A percentile compares a stretch with the other conserved stretches of the same genome.
These are phyloP conservation scores for Phytophthora capsici DNA, from an alignment of 352 stramenopile species.

Conservation along the genomic window DNA sequence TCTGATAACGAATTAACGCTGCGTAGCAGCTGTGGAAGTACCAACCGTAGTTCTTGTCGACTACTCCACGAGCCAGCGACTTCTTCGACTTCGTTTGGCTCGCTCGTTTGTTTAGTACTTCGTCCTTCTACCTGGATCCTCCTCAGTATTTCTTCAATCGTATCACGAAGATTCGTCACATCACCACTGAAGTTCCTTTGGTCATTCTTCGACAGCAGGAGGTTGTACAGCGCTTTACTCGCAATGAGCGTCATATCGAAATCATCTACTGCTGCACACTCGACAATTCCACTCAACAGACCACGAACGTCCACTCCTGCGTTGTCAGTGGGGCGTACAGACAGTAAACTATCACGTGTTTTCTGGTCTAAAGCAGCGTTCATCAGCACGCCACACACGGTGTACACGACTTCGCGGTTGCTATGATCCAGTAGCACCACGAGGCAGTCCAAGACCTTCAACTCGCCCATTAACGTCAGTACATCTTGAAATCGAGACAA, in stretches of 20 bases:
- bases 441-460: conserved; percentile 72
- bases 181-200: conserved; percentile 4
- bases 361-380: conserved; percentile 71
- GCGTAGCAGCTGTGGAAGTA: conserved; percentile 53
- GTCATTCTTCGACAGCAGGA: conserved; percentile 50
- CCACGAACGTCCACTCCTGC: conserved; percentile 44
- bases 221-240: conserved; percentile 86
- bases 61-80: conserved; percentile 6
- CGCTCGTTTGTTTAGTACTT: background rate
- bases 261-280: conserved; percentile 66
- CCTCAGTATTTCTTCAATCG: conserved; percentile 40
- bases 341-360: conserved; percentile 43
- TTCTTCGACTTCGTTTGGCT: conserved; percentile 17
- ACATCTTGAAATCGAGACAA: conserved; percentile 80
- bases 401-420: conserved; percentile 83
- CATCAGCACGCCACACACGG: conserved; percentile 84
- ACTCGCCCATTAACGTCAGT: conserved; percentile 50
- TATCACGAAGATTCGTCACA: conserved; percentile 25
- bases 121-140: conserved; percentile 14
- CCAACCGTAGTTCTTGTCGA: conserved; percentile 45
- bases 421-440: conserved; percentile 82
- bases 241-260: conserved; percentile 78
- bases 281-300: conserved; percentile 57
- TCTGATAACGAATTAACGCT: conserved; percentile 28
- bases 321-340: conserved; percentile 30